phyloP scores from a whole-genome alignment of 2,329 filamentous ascomycete species.

The Elsinoe fawcettii region DNA sequence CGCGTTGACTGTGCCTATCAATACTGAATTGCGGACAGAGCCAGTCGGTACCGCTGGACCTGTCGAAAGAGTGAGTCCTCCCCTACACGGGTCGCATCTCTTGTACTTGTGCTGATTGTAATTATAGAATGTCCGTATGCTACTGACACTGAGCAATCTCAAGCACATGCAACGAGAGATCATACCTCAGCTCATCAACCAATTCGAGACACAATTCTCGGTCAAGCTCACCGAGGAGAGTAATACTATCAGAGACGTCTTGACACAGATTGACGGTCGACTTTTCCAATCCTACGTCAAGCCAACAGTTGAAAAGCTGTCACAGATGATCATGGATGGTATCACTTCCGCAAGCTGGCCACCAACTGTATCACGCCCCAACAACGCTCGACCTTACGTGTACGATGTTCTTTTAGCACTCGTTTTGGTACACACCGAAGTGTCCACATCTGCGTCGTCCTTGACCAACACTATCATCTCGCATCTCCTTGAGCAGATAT shows the following conservation, averaged over 20 bases:
- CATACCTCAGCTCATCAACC: constrained; percentile 78
- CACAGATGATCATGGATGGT: constrained; percentile 62
- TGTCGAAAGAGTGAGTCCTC: constrained; percentile 36
- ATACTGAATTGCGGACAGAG: constrained; percentile 19
- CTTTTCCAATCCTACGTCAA: constrained; percentile 90
- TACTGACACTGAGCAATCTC: constrained; percentile 88
- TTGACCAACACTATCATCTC: constrained; percentile 77
- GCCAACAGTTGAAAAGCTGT: constrained; percentile 61
- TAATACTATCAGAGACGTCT: constrained; percentile 82
- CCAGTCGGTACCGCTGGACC: background rate
- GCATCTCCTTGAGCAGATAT: constrained; percentile 76
- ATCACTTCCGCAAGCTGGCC: constrained; percentile 66
- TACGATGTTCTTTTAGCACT: constrained; percentile 78
- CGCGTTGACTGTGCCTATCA: constrained; percentile 33
- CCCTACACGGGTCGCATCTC: background rate
- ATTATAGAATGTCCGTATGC: constrained; percentile 60
- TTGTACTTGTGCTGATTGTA: background rate
- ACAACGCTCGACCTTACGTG: constrained; percentile 76
- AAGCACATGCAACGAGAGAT: constrained; percentile 72
- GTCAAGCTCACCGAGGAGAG: constrained; percentile 91
- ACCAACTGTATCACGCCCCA: constrained; percentile 50
- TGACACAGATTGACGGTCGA: constrained; percentile 80
- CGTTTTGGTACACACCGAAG: constrained; percentile 77
- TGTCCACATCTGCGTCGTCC: constrained; percentile 50
- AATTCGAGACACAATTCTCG: constrained; percentile 89